Base-by-base conservation (phyloP, 495 filamentous ascomycete species). In the Aspergillus conjunctus region DNA sequence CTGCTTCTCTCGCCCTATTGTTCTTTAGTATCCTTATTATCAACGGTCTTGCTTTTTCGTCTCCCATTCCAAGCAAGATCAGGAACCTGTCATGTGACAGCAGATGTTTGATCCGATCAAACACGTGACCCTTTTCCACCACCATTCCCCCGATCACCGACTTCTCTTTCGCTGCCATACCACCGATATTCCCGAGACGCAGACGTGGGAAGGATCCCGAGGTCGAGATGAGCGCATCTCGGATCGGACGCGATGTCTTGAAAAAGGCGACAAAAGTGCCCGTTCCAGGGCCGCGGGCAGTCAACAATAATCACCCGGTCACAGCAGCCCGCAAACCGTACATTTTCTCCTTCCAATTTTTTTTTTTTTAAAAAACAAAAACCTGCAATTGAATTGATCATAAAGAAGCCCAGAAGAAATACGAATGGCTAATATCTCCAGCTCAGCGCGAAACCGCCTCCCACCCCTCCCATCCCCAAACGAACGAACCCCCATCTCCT, bases 401-500 rank as follows among this genome's bases (percentile, higher is more conserved):
- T 48, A 21, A 4, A 33, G 31, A 53, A 57, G 46, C 12, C 37
- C 22, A 33, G 50, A 54, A 34, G 17, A 55, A 39, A 41, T 26
- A 26, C 5, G 26, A 26, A 26, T 26, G 26, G 26, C 26, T 26
- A 26, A 26, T 5, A 26, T 26, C 26, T 26, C 52, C 45, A 37
- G n/a, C 32, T 11, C 37, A 58, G 43, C 44, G 64, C 37, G 20
- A 54, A 46, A 37, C 5, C 39, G 3, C 56, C 54, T 9, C 21
- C 46, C 8, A 17, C 58, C 22, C 15, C 51, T 11, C 11, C 61
- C 18, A 44, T 67, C 30, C 65, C 61, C 12, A 71, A 66, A 54
- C 60, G 69, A 6, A 60, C 69, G 11, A 68, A 71, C 37, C 64
- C 69, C 2, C 60, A 62, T 41, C 64, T 63, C 22, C 22, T 34